Base-by-base conservation (phyloP, 2,329 filamentous ascomycete genomes). In the Fusarium coffeatum region DNA sequence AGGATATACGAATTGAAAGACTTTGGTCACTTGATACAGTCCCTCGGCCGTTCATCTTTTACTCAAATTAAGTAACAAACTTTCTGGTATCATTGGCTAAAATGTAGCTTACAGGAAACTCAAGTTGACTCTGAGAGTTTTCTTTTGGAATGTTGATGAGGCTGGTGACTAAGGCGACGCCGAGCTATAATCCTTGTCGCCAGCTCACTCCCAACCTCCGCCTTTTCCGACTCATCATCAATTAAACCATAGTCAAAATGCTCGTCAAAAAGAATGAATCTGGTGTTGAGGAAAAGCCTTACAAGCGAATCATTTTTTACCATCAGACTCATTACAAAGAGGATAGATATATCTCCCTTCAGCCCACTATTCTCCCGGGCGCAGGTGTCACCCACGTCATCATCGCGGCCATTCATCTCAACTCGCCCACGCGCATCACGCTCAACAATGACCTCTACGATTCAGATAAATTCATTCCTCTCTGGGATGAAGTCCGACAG, bases 361-460 rank as follows among this genome's bases (percentile, higher is more conserved):
- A 86, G 3, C 85, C 85, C 25, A 74, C 86, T 54, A 79, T 78
- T 20, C 76, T 81, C 37, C 71, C 81, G 2, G 74, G 76, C 22
- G 80, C 85, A 25, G 80, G 82, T 22, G 78, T 86, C 20, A 96
- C 93, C 0, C 93, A 97, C 80, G 84, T 97, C 54, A 93, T 97
- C 66, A 80, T 97, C 45, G 92, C 92, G 2, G 93, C 93, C 0
- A 88, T 97, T 54, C 93, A 97, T 77, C 82, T 97, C 66, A 93
- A 94, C 77, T 84, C 86, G 9, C 79, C 80, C 13, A 88, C 91
- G 2, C 85, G 84, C 12, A 87, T 94, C 72, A 92, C 89, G 0
- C 85, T 97, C 57, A 97, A 97, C 77, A 90, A 97, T 80, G 87
- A 93, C 76, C 84, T 85, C 0, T 92, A 92, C 2, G 80, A 86